Evolutionary conservation across 2,329 filamentous ascomycete genomes (phyloP).

Genomic region (Monilinia fructicola): DNA sequence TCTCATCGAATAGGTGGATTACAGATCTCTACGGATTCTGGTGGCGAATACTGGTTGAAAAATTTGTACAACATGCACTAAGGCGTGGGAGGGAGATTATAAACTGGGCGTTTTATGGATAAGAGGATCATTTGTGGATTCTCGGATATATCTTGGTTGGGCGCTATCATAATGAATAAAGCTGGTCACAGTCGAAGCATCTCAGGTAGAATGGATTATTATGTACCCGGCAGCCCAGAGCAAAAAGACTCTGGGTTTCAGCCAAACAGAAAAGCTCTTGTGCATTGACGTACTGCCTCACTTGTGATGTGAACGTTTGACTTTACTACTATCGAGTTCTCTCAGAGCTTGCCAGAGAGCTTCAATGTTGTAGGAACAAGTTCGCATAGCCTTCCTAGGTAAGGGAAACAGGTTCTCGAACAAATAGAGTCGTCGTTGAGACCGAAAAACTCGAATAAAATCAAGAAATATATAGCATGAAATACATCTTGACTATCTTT

Average conservation of each 20-base stretch:
- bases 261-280: conserved; percentile 7
- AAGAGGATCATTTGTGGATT: conserved; percentile 12
- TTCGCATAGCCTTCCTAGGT: background rate
- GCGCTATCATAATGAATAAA: conserved; percentile 14
- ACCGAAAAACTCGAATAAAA: background rate
- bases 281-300: background rate
- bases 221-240: conserved; percentile 33
- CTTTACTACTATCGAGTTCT: background rate
- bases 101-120: conserved; percentile 28
- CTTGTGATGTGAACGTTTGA: background rate
- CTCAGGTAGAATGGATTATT: conserved; percentile 36
- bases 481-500: background rate
- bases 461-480: background rate
- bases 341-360: background rate
- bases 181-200: conserved; percentile 11
- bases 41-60: conserved; percentile 18
- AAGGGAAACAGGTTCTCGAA: background rate
- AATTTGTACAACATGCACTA: conserved; percentile 30
- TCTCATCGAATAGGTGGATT: conserved; percentile 32
- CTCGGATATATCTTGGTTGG: conserved; percentile 23
- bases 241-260: conserved; percentile 33
- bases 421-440: background rate
- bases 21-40: conserved; percentile 1
- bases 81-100: conserved; percentile 19
- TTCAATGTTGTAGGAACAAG: background rate